These are phyloP conservation scores for Astrephomene gubernaculifera DNA, from an alignment of 139 green algal species.

Conservation along the genomic window DNA sequence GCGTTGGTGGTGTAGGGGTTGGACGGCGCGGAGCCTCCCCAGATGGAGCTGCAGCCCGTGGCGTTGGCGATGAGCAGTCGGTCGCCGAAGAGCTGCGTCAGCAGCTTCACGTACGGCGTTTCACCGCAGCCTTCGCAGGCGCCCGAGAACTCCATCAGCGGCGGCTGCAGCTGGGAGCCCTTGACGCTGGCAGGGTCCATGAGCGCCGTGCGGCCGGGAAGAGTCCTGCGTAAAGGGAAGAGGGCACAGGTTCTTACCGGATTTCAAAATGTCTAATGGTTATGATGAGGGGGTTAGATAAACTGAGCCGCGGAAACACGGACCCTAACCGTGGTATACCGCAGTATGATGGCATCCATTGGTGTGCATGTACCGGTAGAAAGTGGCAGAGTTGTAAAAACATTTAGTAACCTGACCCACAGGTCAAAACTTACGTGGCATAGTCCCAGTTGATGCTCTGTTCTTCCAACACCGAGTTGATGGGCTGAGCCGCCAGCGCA, in stretches of 20 bases:
- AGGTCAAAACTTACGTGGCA: not conserved
- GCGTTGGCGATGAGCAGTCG: constrained; percentile 72
- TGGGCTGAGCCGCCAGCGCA: constrained; percentile 52
- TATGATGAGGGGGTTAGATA: no score
- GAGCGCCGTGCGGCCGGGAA: constrained; percentile 47
- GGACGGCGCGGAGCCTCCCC: constrained; percentile 65
- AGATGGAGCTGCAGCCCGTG: constrained; percentile 71
- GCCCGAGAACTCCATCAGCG: constrained; percentile 71
- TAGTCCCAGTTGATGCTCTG: constrained; percentile 66
- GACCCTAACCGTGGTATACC: no score
- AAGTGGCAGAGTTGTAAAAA: no score
- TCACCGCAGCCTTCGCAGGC: constrained; percentile 71
- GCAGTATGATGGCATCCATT: no score
- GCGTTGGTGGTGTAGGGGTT: constrained; percentile 71
- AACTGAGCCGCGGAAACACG: no score
- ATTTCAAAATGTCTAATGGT: no score
- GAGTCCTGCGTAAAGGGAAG: constrained; percentile 27
- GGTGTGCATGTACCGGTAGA: no score
- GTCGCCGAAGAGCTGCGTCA: constrained; percentile 65
- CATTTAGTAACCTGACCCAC: no score
- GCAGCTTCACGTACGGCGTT: constrained; percentile 66
- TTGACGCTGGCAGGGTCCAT: constrained; percentile 63
- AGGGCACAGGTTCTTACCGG: no score
- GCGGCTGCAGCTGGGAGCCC: constrained; percentile 66
- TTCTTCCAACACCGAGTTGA: constrained; percentile 44